phyloP scores from a whole-genome alignment of 225 moss, liverwort and hornwort genomes.

The Sphagnum tenellum region DNA sequence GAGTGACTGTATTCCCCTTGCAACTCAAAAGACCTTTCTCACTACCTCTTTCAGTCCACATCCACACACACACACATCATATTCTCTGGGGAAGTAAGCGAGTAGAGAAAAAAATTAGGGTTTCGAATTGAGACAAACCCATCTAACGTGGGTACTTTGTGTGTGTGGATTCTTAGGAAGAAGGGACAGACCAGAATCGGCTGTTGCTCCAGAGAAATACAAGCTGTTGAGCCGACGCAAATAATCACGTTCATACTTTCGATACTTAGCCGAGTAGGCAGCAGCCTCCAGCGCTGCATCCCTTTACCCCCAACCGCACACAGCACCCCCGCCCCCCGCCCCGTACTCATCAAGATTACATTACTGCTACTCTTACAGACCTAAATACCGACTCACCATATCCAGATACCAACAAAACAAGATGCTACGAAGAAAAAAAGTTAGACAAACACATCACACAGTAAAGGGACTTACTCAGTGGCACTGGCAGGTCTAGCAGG shows the following conservation, averaged over 20 bases:
- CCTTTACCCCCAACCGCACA: slow-evolving; percentile 19
- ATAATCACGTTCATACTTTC: slow-evolving; percentile 74
- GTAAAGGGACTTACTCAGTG: too few species aligned
- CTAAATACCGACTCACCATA: too few species aligned
- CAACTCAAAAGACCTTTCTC: neutral
- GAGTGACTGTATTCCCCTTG: neutral
- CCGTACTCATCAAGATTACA: too few species aligned
- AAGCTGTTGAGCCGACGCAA: slow-evolving; percentile 81
- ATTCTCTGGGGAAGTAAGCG: neutral
- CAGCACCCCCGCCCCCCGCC: too few species aligned
- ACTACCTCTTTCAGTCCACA: neutral
- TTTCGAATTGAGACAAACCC: neutral
- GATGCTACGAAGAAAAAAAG: too few species aligned
- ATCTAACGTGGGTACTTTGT: too few species aligned
- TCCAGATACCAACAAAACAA: too few species aligned
- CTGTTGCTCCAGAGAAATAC: slow-evolving; percentile 50
- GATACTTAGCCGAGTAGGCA: slow-evolving; percentile 68
- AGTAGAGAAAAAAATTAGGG: too few species aligned
- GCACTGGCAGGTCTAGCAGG: too few species aligned
- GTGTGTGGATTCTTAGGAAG: neutral
- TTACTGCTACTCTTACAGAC: too few species aligned
- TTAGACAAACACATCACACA: too few species aligned
- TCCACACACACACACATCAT: neutral
- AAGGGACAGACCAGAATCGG: slow-evolving; percentile 16
- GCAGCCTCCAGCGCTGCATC: slow-evolving; percentile 59